Percentiles rank a stretch among this genome's conserved stretches.
Conservation (phyloP, 2,329 filamentous ascomycete genomes). For the Xylaria sp. region DNA sequence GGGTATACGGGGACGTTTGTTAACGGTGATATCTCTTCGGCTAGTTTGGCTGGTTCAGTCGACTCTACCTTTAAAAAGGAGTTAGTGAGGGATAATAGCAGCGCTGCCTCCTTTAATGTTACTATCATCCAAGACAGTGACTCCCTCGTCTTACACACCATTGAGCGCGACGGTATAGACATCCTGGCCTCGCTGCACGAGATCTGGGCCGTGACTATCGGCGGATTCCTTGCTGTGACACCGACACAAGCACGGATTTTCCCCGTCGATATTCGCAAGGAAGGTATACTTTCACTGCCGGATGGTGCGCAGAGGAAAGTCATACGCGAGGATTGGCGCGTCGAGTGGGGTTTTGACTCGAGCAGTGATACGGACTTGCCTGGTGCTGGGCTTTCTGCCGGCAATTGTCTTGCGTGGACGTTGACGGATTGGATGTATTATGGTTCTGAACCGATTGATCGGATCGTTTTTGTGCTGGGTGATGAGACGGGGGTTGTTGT, state of each 20-base stretch:
- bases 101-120: slow-evolving; percentile 4
- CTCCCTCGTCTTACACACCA: slow-evolving; percentile 8
- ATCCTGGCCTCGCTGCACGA: slow-evolving; percentile 16
- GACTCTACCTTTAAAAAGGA: too few species aligned
- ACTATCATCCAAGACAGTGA: slow-evolving; percentile 9
- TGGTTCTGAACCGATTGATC: slow-evolving; percentile 20
- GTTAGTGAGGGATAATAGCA: not conserved
- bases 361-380: slow-evolving; percentile 5
- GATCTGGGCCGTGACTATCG: slow-evolving; percentile 20
- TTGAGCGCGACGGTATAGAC: slow-evolving; percentile 18
- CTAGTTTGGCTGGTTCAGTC: not conserved
- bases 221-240: slow-evolving; percentile 8
- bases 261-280: slow-evolving; percentile 6
- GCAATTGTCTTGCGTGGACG: slow-evolving; percentile 17
- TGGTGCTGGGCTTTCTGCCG: slow-evolving; percentile 1
- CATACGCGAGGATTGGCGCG: slow-evolving; percentile 21
- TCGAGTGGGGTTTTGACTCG: slow-evolving; percentile 16
- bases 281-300: not conserved
- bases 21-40: not conserved
- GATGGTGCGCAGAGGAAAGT: not conserved
- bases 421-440: slow-evolving; percentile 24
- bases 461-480: slow-evolving; percentile 21
- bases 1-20: slow-evolving; percentile 20
- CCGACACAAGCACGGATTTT: slow-evolving; percentile 16
- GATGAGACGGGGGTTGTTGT: slow-evolving; percentile 6